A percentile compares a stretch with the other conserved stretches of the same genome.
These are phyloP conservation scores for Ogataea dorogensis DNA, from an alignment of 805 yeast species.

Conservation along the genomic window DNA sequence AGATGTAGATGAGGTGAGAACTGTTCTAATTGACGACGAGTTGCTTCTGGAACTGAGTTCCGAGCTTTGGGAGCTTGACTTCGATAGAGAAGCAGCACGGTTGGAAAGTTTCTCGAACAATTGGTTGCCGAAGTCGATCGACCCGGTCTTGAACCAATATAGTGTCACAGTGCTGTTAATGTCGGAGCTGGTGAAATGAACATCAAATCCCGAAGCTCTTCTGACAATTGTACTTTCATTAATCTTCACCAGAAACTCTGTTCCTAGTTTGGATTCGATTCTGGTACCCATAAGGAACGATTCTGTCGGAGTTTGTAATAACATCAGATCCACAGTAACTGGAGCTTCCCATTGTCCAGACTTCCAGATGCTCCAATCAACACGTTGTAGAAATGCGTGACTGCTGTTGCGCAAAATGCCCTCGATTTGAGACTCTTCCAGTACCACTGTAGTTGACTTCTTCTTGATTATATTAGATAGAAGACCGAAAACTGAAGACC, in stretches of 20 bases:
- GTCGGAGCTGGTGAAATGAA: constrained; percentile 18
- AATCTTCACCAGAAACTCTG: constrained; percentile 19
- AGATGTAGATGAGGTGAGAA: constrained; percentile 16
- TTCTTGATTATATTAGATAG: constrained; percentile 20
- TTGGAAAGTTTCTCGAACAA: constrained; percentile 12
- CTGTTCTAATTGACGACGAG: constrained; percentile 16
- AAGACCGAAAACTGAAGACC: constrained; percentile 30
- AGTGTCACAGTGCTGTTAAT: constrained; percentile 9
- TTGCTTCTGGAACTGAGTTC: constrained; percentile 19
- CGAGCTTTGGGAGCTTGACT: constrained; percentile 28
- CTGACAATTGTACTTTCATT: constrained; percentile 16
- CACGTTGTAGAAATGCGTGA: constrained; percentile 23
- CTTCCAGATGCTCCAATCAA: constrained; percentile 29
- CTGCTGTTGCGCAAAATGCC: constrained; percentile 10
- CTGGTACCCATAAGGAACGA: constrained; percentile 19
- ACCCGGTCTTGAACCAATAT: constrained; percentile 9
- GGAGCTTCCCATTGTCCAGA: constrained; percentile 28
- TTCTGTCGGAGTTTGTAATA: constrained; percentile 17
- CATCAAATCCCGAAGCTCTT: constrained; percentile 21
- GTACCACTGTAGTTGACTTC: not conserved
- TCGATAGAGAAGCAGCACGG: constrained; percentile 19
- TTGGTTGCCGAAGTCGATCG: constrained; percentile 10
- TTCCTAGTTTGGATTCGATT: constrained; percentile 12
- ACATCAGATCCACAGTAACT: constrained; percentile 15
- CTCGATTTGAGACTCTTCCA: constrained; percentile 8